phyloP scores from a whole-genome alignment of 2,329 filamentous ascomycete species.

The Colletotrichum spinosum region DNA sequence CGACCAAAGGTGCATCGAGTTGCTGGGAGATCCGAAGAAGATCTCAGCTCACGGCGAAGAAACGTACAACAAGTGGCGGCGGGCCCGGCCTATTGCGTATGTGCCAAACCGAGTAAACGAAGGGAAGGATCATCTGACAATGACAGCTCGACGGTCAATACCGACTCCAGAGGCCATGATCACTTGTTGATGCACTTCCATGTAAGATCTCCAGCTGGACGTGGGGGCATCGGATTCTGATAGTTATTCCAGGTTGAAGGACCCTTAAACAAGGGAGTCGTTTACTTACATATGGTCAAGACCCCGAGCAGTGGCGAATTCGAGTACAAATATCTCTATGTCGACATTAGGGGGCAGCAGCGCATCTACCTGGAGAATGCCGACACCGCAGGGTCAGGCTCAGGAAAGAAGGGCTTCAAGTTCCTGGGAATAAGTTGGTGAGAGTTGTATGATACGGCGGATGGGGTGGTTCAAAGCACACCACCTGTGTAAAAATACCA shows the following conservation, averaged over 20 bases:
- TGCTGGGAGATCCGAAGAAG: slow-evolving; percentile 80
- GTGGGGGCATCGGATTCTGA: background rate
- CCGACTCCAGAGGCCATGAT: slow-evolving; percentile 79
- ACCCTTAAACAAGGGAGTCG: slow-evolving; percentile 77
- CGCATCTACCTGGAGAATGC: slow-evolving; percentile 75
- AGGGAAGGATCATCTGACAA: slow-evolving; percentile 41
- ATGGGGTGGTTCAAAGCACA: background rate
- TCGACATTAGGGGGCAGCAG: slow-evolving; percentile 81
- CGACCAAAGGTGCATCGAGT: slow-evolving; percentile 75
- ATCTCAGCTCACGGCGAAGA: slow-evolving; percentile 86
- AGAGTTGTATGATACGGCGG: slow-evolving; percentile 39
- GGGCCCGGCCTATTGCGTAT: slow-evolving; percentile 71
- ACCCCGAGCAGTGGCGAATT: slow-evolving; percentile 73
- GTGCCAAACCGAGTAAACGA: slow-evolving; percentile 25
- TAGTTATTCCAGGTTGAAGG: slow-evolving; percentile 74
- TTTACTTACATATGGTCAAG: slow-evolving; percentile 82
- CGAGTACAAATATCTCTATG: slow-evolving; percentile 81
- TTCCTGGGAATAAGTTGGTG: slow-evolving; percentile 74
- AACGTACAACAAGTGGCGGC: slow-evolving; percentile 84
- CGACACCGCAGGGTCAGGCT: slow-evolving; percentile 53
- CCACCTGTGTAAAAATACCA: background rate
- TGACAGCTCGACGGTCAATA: slow-evolving; percentile 73
- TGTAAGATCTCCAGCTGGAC: slow-evolving; percentile 55
- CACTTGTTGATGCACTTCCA: slow-evolving; percentile 90
- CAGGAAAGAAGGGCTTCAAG: slow-evolving; percentile 59